A percentile compares a stretch with the other conserved stretches of the same genome.
These are phyloP conservation scores for Fusarium sp. DNA, from an alignment of 2,329 filamentous ascomycete genomes.

Conservation along the genomic window DNA sequence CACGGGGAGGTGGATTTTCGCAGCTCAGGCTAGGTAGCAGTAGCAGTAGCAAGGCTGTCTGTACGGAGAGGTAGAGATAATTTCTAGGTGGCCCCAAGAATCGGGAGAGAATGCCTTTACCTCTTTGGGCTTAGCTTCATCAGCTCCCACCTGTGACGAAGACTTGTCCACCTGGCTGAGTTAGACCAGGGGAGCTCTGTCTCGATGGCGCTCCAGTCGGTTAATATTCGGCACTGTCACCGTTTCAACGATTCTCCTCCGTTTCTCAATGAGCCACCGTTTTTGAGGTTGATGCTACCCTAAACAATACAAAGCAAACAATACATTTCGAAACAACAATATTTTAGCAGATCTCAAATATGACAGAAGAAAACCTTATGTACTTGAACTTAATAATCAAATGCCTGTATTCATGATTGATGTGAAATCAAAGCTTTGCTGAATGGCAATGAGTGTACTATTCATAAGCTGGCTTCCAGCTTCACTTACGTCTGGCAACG, in stretches of 20 bases:
- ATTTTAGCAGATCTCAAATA: background rate
- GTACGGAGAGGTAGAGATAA: slow-evolving; percentile 47
- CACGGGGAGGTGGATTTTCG: slow-evolving; percentile 49
- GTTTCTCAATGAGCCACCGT: slow-evolving; percentile 4
- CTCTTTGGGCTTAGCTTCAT: slow-evolving; percentile 36
- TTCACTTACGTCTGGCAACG: background rate
- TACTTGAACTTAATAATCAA: too few relatives aligned
- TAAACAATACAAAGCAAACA: background rate
- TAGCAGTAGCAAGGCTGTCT: slow-evolving; percentile 41
- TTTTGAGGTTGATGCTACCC: slow-evolving; percentile 5
- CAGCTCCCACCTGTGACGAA: slow-evolving; percentile 28
- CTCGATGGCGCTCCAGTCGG: slow-evolving; percentile 13
- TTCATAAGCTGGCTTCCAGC: background rate
- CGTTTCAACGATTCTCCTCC: background rate
- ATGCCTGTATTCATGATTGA: background rate
- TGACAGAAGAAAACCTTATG: background rate
- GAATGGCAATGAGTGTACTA: background rate
- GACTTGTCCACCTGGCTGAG: slow-evolving; percentile 20
- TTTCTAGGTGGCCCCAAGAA: slow-evolving; percentile 49
- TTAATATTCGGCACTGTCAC: slow-evolving; percentile 38
- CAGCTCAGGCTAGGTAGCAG: slow-evolving; percentile 38
- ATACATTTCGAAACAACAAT: background rate
- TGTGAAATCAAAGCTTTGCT: background rate
- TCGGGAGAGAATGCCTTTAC: slow-evolving; percentile 35
- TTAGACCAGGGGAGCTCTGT: slow-evolving; percentile 35